A percentile compares a stretch with the other conserved stretches of the same genome.
These are phyloP conservation scores for Candida endomychidarum DNA, from an alignment of 805 yeast genomes.

Conservation along the genomic window DNA sequence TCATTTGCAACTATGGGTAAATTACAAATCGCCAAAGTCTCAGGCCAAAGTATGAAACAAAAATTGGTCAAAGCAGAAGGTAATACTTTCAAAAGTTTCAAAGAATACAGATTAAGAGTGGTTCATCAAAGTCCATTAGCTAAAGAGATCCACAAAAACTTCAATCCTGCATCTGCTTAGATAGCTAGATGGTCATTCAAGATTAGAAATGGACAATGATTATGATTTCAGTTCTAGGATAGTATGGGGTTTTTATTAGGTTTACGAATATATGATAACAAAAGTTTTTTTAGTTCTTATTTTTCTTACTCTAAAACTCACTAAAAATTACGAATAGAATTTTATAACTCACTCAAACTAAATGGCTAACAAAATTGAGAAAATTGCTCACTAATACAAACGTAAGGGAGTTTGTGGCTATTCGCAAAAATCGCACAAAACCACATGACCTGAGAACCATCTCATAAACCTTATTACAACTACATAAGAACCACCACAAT, in stretches of 20 bases:
- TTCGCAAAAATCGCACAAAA: conserved; percentile 5
- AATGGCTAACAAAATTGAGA: too few relatives aligned
- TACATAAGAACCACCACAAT: conserved; percentile 5
- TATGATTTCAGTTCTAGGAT: too few relatives aligned
- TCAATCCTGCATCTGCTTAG: neutral
- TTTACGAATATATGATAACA: too few relatives aligned
- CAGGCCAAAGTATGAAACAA: neutral
- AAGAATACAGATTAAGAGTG: conserved; percentile 44
- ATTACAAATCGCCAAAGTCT: conserved; percentile 5
- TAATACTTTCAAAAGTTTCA: conserved; percentile 42
- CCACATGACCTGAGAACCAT: conserved; percentile 5
- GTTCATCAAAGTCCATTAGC: conserved; percentile 41
- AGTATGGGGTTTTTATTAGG: too few relatives aligned
- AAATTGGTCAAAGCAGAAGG: conserved; percentile 42
- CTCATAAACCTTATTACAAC: conserved; percentile 1
- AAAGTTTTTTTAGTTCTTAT: too few relatives aligned
- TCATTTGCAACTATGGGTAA: conserved; percentile 9
- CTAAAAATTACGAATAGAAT: too few relatives aligned
- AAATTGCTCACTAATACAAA: neutral
- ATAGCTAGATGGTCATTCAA: too few relatives aligned
- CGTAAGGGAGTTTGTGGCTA: neutral
- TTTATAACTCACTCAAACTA: too few relatives aligned
- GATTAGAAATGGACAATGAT: too few relatives aligned
- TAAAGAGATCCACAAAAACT: conserved; percentile 13
- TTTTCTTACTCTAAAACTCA: too few relatives aligned